Base-by-base conservation (phyloP, 2,329 filamentous ascomycete species). In the Chalaropsis thielavioides region DNA sequence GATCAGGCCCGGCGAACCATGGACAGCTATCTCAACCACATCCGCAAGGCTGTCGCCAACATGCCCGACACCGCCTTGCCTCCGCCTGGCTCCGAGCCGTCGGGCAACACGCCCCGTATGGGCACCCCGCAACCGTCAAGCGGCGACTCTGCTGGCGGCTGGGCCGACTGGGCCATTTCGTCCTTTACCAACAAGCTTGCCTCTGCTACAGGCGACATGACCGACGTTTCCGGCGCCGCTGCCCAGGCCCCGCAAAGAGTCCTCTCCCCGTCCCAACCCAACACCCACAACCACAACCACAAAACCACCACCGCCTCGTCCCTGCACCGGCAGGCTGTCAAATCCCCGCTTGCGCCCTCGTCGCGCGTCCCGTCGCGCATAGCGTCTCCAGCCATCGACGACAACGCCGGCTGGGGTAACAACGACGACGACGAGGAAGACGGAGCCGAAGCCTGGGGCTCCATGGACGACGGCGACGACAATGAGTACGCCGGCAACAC, bases 111-210 rank as follows among this genome's bases (percentile, higher is more conserved):
- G 0, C 87, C 89, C 0, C 83, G 90, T 41, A 94, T 95, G 80
- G 86, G 87, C 68, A 94, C 89, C 0, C 86, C 90, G 1, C 88
- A 90, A 67, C 77, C 81, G 1, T 5, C 65, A 2, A 61, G 62
- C 8, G 74, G 71, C 67, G 75, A 76, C 58, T 83, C 81, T 46
- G 81, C 86, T 64, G 80, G 81, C 3, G 71, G 74, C 19, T 97
- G 94, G 94, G 85, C 94, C 1, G 94, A 94, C 13, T 99, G 94
- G 94, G 94, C 94, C 1, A 96, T 99, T 64, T 97, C 94, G 0
- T 96, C 91, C 0, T 99, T 99, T 73, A 97, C 94, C 1, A 97
- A 97, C 75, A 96, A 96, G 71, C 74, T 97, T 13, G 86, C 90
- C 1, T 77, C 88, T 0, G 91, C 90, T 0, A 88, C 88, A 8